Evolutionary conservation across 768 basidiomycete genomes (phyloP), one percentile per base, ranked within the genome.

Genomic region (Pulveroboletus sp.): DNA sequence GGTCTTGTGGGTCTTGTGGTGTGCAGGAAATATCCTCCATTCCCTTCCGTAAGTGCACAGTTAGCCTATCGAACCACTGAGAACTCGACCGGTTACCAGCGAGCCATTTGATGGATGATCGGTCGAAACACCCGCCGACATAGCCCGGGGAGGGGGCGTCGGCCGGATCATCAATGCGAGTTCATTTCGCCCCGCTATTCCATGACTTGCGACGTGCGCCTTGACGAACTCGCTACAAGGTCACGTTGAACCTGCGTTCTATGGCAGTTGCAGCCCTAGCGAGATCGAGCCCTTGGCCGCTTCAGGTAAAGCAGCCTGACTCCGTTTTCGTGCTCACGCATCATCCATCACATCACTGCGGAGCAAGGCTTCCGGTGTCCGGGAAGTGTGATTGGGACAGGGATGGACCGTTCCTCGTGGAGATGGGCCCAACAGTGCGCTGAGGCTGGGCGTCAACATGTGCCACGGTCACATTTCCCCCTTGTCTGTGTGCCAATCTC

Each of bases 121-220:
- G 39, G 35, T 31, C 45, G 8, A 35, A 36, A 27, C 37, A 6
- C 43, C 40, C 15, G n/a, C 13, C 2, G 17, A n/a, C 17, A 17
- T 18, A 24, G 28, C 32, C 43, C 43, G 24, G 40, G 35, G 38
- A 27, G 17, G 27, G n/a, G 13, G 11, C 21, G 35, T n/a, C 57
- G 63, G 60, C 50, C 62, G 63, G 62, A 63, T 55, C 62, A 59
- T 55, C 28, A 2, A 8, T 26, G 46, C 8, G 14, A 8, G 40
- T 45, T 38, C 46, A 41, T 42, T 32, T 33, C 32, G 6, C 13
- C 35, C 46, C 39, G 26, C n/a, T 15, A 21, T 14, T 39, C 39
- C 52, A 62, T 41, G 27, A 35, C 24, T 38, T 31, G 32, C 26
- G 14, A 48, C 37, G 39, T 47, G 39, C 17, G 36, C n/a, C 32